A percentile compares a stretch with the other conserved stretches of the same genome.
Evolutionary conservation across 768 basidiomycete genomes (phyloP).

Genomic region (Serendipita sp.): DNA sequence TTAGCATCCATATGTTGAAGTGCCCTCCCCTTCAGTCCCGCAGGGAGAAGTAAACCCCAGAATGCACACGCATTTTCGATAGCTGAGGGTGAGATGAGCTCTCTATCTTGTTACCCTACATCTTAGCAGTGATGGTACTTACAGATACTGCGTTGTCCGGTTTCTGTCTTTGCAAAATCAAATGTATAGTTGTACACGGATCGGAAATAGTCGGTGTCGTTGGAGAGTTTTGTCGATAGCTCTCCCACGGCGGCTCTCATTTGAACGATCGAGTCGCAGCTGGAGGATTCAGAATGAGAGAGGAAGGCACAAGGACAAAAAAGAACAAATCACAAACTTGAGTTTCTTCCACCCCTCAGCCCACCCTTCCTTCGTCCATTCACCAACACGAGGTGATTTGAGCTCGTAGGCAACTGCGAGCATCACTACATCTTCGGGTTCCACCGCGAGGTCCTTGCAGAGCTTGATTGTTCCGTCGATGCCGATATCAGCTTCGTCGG

Average conservation of each 20-base stretch:
- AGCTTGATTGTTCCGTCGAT: slow-evolving; percentile 68
- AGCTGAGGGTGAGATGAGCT: slow-evolving; percentile 20
- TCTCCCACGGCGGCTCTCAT: slow-evolving; percentile 42
- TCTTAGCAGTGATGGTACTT: slow-evolving; percentile 15
- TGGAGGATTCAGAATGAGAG: slow-evolving; percentile 16
- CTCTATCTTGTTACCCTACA: neutral
- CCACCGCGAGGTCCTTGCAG: slow-evolving; percentile 49
- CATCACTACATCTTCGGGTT: slow-evolving; percentile 69
- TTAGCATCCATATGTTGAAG: slow-evolving; percentile 27
- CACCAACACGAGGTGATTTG: slow-evolving; percentile 54
- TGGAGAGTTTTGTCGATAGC: slow-evolving; percentile 42
- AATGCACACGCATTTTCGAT: slow-evolving; percentile 54
- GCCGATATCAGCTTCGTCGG: slow-evolving; percentile 43
- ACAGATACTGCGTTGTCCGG: slow-evolving; percentile 68
- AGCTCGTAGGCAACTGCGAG: slow-evolving; percentile 70
- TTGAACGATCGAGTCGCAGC: slow-evolving; percentile 44
- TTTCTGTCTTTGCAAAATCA: slow-evolving; percentile 50
- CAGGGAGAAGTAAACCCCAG: slow-evolving; percentile 61
- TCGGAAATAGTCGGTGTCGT: slow-evolving; percentile 52
- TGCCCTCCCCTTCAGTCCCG: slow-evolving; percentile 52
- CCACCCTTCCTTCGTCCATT: slow-evolving; percentile 59
- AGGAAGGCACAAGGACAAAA: neutral
- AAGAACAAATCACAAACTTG: slow-evolving; percentile 30
- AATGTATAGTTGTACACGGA: slow-evolving; percentile 71
- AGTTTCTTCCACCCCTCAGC: slow-evolving; percentile 62